A percentile compares a stretch with the other conserved stretches of the same genome.
phyloP scores from a whole-genome alignment of 768 basidiomycete genomes.

The Termitomyces sp. region DNA sequence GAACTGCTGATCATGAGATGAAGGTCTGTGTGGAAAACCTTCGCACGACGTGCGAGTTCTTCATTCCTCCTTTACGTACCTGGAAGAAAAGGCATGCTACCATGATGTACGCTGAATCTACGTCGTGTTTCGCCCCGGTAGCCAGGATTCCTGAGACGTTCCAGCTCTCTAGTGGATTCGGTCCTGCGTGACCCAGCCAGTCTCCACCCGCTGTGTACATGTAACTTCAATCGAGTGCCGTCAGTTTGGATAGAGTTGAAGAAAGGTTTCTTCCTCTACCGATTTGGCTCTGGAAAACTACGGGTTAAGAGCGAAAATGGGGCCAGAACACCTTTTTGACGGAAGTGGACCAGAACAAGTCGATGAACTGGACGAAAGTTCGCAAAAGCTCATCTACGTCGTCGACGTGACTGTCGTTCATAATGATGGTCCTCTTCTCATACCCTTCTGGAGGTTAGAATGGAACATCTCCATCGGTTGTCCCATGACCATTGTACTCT shows the following conservation, averaged over 20 bases:
- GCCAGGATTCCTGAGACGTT: conserved; percentile 35
- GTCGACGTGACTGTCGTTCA: conserved; percentile 33
- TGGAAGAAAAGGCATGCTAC: conserved; percentile 41
- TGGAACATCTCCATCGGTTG: conserved; percentile 35
- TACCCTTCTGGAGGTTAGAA: conserved; percentile 21
- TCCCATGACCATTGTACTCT: conserved; percentile 30
- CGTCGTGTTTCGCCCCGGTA: conserved; percentile 28
- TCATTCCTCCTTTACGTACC: conserved; percentile 34
- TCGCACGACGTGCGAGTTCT: conserved; percentile 32
- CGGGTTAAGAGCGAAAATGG: conserved; percentile 31
- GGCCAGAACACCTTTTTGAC: conserved; percentile 33
- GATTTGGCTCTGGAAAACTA: conserved; percentile 32
- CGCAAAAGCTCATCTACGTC: conserved; percentile 33
- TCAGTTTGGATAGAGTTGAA: background rate
- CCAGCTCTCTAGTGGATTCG: conserved; percentile 46
- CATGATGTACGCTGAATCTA: conserved; percentile 30
- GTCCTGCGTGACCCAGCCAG: conserved; percentile 37
- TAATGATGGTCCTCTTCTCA: conserved; percentile 23
- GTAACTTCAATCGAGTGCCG: conserved; percentile 21
- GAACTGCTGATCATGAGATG: conserved; percentile 35
- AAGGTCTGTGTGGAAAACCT: conserved; percentile 29
- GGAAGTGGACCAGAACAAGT: conserved; percentile 28
- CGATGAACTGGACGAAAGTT: conserved; percentile 37
- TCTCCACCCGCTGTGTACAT: conserved; percentile 40
- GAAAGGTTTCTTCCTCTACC: conserved; percentile 18